A percentile compares a stretch with the other conserved stretches of the same genome.
phyloP scores from a whole-genome alignment of 2,329 filamentous ascomycete species.

The Colletotrichum truncatum region DNA sequence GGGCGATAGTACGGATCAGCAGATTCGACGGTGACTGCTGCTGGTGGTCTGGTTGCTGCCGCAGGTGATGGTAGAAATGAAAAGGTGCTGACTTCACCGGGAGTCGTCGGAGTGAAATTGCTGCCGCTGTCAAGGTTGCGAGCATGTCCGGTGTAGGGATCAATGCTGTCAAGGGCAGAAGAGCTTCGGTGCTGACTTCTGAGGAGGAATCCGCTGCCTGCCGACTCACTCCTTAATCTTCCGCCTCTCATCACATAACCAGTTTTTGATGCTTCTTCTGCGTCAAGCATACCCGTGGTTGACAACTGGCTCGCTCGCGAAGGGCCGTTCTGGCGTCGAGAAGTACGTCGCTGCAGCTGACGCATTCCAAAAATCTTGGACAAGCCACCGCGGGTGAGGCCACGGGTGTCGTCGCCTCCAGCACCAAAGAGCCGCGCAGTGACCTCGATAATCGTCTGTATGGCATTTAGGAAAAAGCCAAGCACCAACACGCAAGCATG shows the following conservation, averaged over 20 bases:
- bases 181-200: conserved; percentile 58
- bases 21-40: conserved; percentile 56
- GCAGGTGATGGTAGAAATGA: conserved; percentile 72
- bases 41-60: conserved; percentile 53
- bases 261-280: conserved; percentile 71
- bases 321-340: conserved; percentile 65
- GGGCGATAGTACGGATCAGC: conserved; percentile 90
- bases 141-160: conserved; percentile 52
- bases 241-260: conserved; percentile 64
- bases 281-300: conserved; percentile 80
- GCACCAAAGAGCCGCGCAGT: conserved; percentile 83
- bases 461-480: conserved; percentile 90
- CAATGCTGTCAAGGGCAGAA: conserved; percentile 63
- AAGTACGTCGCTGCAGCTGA: conserved; percentile 80
- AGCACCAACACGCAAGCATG: conserved; percentile 88
- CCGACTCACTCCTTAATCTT: conserved; percentile 68
- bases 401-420: conserved; percentile 76
- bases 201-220: conserved; percentile 60
- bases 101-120: conserved; percentile 77
- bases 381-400: conserved; percentile 81
- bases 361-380: conserved; percentile 92
- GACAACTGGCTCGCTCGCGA: conserved; percentile 85
- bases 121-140: conserved; percentile 68
- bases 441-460: conserved; percentile 92
- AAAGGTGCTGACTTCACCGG: conserved; percentile 74